Evolutionary conservation across 73 alveolate genomes (phyloP).

Genomic region (Symbiodinium natans): DNA sequence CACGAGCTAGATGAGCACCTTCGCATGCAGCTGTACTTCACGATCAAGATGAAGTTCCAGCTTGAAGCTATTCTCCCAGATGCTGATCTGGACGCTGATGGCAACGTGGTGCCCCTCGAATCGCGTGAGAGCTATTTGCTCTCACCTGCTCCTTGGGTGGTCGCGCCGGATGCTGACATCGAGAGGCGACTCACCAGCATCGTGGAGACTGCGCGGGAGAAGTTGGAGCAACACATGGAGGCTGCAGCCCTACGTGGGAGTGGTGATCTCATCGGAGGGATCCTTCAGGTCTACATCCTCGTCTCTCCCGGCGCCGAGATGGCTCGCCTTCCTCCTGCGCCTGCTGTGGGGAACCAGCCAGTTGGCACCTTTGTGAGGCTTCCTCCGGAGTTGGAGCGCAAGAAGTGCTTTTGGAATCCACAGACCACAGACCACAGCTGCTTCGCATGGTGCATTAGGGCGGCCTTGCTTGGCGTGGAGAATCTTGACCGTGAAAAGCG

Average conservation of each 20-base stretch:
- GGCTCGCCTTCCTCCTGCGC: conserved; percentile 12
- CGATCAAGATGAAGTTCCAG: neutral
- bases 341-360: neutral
- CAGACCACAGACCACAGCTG: neutral
- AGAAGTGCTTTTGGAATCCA: conserved; percentile 12
- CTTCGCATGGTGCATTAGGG: conserved; percentile 10
- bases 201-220: neutral
- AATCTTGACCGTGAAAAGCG: neutral
- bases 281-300: neutral
- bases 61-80: neutral
- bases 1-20: neutral
- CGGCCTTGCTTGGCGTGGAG: neutral
- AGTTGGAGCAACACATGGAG: neutral
- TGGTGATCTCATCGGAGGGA: neutral
- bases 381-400: neutral
- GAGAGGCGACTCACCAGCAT: neutral
- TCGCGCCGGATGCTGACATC: neutral
- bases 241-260: neutral
- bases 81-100: neutral
- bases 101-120: neutral
- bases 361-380: neutral
- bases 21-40: neutral
- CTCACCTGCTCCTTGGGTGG: neutral
- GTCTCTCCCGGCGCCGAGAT: neutral
- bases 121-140: neutral